phyloP scores from a whole-genome alignment of 2,329 filamentous ascomycete genomes.

The Exophiala oligosperma region DNA sequence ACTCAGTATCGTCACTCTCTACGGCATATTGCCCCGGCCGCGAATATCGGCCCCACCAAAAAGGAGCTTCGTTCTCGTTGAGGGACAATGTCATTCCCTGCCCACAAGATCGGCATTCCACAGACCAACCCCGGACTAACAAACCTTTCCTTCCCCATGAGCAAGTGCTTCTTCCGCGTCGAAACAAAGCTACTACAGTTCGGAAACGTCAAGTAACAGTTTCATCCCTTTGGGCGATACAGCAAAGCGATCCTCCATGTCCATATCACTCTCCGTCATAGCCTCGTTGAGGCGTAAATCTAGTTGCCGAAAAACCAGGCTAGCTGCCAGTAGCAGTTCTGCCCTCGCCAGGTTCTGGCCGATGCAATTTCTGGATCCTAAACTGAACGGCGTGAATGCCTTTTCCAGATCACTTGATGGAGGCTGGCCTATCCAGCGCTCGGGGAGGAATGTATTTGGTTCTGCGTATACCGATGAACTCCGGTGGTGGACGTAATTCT shows the following conservation, averaged over 20 bases:
- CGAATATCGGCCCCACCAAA: no score
- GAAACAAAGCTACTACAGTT: background rate
- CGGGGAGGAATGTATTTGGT: slow-evolving; percentile 23
- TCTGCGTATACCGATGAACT: slow-evolving; percentile 17
- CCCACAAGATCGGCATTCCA: no score
- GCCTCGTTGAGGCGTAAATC: slow-evolving; percentile 24
- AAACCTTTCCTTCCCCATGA: no score
- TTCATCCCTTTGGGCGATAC: slow-evolving; percentile 3
- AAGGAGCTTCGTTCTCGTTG: no score
- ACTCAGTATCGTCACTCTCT: no score
- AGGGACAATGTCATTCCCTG: no score
- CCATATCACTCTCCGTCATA: slow-evolving; percentile 30
- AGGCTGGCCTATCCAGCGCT: slow-evolving; percentile 27
- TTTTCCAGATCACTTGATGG: slow-evolving; percentile 21
- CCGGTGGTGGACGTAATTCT: slow-evolving; percentile 24
- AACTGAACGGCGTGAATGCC: slow-evolving; percentile 36
- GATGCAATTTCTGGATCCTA: slow-evolving; percentile 40
- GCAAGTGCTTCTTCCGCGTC: no score
- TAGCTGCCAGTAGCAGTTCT: slow-evolving; percentile 32
- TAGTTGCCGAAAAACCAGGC: slow-evolving; percentile 27
- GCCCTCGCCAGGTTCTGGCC: slow-evolving; percentile 14
- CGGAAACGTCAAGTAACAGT: background rate
- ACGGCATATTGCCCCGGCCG: no score
- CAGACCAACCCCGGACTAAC: no score
- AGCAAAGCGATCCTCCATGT: slow-evolving; percentile 21